A percentile compares a stretch with the other conserved stretches of the same genome.
These are phyloP conservation scores for Gaeumannomyces tritici DNA, from an alignment of 2,329 filamentous ascomycete genomes.

Conservation along the genomic window DNA sequence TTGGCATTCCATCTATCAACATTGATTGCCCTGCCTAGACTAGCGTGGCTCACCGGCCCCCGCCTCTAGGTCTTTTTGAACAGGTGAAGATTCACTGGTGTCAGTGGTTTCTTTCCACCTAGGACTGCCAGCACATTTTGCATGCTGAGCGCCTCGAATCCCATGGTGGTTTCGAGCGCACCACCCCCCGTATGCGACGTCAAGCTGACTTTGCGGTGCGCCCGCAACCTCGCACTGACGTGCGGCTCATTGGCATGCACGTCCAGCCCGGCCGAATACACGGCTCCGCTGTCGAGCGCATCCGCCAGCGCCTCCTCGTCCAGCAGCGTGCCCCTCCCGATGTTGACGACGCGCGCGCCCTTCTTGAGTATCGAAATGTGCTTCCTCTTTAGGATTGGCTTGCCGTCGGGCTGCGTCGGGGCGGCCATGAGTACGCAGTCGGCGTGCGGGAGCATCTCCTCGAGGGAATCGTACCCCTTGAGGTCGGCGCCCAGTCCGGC, in stretches of 20 bases:
- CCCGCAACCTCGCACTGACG: slow-evolving; percentile 25
- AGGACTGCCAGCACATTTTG: slow-evolving; percentile 41
- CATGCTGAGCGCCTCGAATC: slow-evolving; percentile 45
- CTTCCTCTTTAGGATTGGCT: slow-evolving; percentile 24
- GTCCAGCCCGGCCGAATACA: slow-evolving; percentile 38
- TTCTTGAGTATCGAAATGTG: slow-evolving; percentile 37
- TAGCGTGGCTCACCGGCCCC: background rate
- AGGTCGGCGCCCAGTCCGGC: slow-evolving; percentile 28
- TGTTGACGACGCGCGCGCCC: slow-evolving; percentile 43
- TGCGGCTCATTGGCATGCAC: slow-evolving; percentile 42
- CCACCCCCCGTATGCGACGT: slow-evolving; percentile 46
- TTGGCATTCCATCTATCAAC: background rate
- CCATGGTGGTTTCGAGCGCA: slow-evolving; percentile 40
- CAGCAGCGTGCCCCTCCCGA: slow-evolving; percentile 42
- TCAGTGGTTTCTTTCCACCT: slow-evolving; percentile 29
- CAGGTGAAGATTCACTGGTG: slow-evolving; percentile 43
- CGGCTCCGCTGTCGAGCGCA: slow-evolving; percentile 33
- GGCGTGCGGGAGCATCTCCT: slow-evolving; percentile 31
- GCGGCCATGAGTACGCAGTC: slow-evolving; percentile 44
- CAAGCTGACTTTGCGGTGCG: slow-evolving; percentile 26
- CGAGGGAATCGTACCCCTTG: slow-evolving; percentile 24
- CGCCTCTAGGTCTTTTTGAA: slow-evolving; percentile 15
- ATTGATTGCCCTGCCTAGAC: background rate
- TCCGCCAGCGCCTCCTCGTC: slow-evolving; percentile 37
- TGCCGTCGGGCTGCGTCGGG: slow-evolving; percentile 18